Percentiles rank a stretch among this genome's conserved stretches.
These are phyloP conservation scores for Thielaviopsis punctulata DNA, from an alignment of 2,329 filamentous ascomycete species.

Conservation along the genomic window DNA sequence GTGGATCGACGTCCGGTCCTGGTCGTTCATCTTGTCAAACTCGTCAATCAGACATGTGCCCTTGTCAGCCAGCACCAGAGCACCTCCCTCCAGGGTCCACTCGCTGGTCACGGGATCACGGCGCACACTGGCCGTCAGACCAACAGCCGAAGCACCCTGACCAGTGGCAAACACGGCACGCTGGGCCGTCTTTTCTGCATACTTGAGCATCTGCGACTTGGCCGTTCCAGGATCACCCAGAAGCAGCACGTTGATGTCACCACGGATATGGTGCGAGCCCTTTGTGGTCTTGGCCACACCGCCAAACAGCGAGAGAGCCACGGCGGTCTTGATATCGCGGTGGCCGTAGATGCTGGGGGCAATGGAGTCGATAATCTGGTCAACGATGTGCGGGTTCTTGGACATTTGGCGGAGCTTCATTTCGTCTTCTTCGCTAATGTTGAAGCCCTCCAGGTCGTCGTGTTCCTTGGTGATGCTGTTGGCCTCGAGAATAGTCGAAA, in stretches of 20 bases:
- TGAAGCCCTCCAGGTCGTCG: slow-evolving; percentile 91
- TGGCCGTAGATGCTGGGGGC: slow-evolving; percentile 97
- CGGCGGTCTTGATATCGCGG: slow-evolving; percentile 89
- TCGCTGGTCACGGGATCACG: slow-evolving; percentile 89
- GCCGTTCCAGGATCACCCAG: slow-evolving; percentile 95
- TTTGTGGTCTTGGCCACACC: slow-evolving; percentile 84
- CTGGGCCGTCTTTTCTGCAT: slow-evolving; percentile 93
- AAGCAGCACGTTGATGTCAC: slow-evolving; percentile 93
- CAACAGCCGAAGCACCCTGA: slow-evolving; percentile 90
- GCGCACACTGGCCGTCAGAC: slow-evolving; percentile 91
- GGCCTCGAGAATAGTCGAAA: slow-evolving; percentile 91
- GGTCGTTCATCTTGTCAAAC: slow-evolving; percentile 99
- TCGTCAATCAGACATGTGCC: slow-evolving; percentile 95
- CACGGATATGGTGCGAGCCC: slow-evolving; percentile 78
- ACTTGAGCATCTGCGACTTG: slow-evolving; percentile 95
- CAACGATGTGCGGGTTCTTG: slow-evolving; percentile 76
- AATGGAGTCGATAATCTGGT: slow-evolving; percentile 84
- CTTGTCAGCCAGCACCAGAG: slow-evolving; percentile 82
- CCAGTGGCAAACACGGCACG: slow-evolving; percentile 94
- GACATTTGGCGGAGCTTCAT: slow-evolving; percentile 75
- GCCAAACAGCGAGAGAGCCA: slow-evolving; percentile 85
- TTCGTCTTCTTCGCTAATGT: slow-evolving; percentile 88
- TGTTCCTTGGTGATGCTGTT: slow-evolving; percentile 96
- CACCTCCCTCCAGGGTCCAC: slow-evolving; percentile 94
- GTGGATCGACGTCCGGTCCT: slow-evolving; percentile 94